Conservation (phyloP, 192 early-diverging fungal species). For the Backusella morwellensis region DNA sequence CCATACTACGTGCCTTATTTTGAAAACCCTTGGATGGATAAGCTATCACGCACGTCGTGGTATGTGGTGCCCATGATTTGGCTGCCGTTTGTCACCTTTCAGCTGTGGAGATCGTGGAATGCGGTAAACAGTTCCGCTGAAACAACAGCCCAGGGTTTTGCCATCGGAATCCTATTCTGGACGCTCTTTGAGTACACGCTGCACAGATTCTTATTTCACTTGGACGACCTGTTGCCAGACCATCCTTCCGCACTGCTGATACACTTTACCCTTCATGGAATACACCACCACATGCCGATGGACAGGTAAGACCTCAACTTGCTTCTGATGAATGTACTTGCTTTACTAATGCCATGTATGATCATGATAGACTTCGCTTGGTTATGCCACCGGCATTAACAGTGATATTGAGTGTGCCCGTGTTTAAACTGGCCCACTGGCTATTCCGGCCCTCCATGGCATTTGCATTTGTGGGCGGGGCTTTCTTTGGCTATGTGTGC, state of each 20-base stretch:
- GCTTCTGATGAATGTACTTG: too few species aligned
- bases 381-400: conserved; percentile 93
- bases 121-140: neutral
- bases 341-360: too few species aligned
- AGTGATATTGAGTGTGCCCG: conserved; percentile 58
- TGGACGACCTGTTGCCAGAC: conserved; percentile 87
- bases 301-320: conserved; percentile 58
- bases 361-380: conserved; percentile 66
- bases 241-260: conserved; percentile 67
- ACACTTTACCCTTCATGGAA: conserved; percentile 94
- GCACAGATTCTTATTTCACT: conserved; percentile 92
- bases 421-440: conserved; percentile 48
- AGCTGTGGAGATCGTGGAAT: conserved; percentile 25
- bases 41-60: conserved; percentile 89
- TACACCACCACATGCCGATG: conserved; percentile 97
- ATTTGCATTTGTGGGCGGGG: conserved; percentile 70
- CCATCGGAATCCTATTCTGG: conserved; percentile 74
- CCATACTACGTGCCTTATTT: conserved; percentile 82
- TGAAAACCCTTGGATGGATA: conserved; percentile 67
- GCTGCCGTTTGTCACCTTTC: conserved; percentile 69
- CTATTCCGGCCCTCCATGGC: conserved; percentile 58
- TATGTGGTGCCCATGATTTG: conserved; percentile 85
- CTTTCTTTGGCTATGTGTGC: conserved; percentile 76
- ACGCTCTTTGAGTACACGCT: conserved; percentile 87
- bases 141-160: conserved; percentile 43